These are phyloP conservation scores for Arthrobotrys sinensis DNA, from an alignment of 2,329 filamentous ascomycete genomes.

Conservation along the genomic window DNA sequence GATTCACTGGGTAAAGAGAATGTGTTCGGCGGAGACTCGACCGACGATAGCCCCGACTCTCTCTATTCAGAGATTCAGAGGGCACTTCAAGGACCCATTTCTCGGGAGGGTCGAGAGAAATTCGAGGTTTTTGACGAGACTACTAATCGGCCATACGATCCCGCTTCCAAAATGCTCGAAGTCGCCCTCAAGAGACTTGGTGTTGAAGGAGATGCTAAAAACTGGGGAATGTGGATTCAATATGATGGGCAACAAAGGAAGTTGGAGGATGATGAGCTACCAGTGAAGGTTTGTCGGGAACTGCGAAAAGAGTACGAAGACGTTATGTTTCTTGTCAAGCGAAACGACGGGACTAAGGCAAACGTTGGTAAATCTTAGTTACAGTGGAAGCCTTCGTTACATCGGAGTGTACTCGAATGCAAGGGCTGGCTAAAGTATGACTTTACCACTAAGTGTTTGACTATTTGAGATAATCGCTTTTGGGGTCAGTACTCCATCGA, in stretches of 20 bases:
- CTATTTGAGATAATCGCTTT: no score
- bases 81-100: background rate
- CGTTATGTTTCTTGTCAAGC: background rate
- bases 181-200: conserved; percentile 11
- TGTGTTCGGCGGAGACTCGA: background rate
- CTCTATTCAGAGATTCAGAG: no score
- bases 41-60: background rate
- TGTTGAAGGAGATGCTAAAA: background rate
- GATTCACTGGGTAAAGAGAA: background rate
- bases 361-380: background rate
- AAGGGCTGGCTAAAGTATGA: no score
- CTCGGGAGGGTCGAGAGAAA: background rate
- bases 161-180: background rate
- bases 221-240: conserved; percentile 20
- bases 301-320: conserved; percentile 8
- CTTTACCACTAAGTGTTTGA: no score
- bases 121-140: background rate
- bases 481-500: no score
- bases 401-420: background rate
- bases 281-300: conserved; percentile 17
- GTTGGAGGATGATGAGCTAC: conserved; percentile 23
- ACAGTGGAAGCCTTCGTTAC: no score
- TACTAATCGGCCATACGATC: background rate
- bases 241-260: conserved; percentile 15
- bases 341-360: background rate